A percentile compares a stretch with the other conserved stretches of the same genome.
These are phyloP conservation scores for Suillus sp. DNA, from an alignment of 768 basidiomycete species.

Conservation along the genomic window DNA sequence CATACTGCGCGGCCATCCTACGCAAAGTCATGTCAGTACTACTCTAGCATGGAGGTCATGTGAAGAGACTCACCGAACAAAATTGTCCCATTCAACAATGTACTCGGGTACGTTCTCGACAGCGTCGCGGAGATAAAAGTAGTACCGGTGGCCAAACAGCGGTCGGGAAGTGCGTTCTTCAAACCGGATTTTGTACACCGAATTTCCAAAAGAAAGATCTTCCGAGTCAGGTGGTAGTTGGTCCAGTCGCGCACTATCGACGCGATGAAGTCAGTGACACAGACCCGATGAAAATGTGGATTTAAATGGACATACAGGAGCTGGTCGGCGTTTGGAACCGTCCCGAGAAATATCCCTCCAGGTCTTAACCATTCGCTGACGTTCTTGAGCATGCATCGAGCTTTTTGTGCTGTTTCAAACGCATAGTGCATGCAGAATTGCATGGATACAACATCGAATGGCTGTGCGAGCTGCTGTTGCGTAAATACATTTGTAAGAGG, in stretches of 20 bases:
- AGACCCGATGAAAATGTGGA: neutral
- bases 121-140: conserved; percentile 91
- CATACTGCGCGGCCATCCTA: conserved; percentile 85
- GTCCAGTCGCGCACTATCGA: conserved; percentile 67
- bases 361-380: conserved; percentile 75
- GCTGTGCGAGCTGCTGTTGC: conserved; percentile 56
- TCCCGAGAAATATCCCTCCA: conserved; percentile 96
- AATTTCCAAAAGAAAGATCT: conserved; percentile 86
- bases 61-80: conserved; percentile 63
- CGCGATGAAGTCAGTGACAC: neutral
- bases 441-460: conserved; percentile 96
- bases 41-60: neutral
- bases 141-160: conserved; percentile 89
- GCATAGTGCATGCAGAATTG: conserved; percentile 99
- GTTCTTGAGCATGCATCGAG: conserved; percentile 90
- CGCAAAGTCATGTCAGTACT: conserved; percentile 17
- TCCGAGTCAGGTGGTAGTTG: conserved; percentile 62
- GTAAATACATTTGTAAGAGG: conserved; percentile 71
- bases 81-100: conserved; percentile 93
- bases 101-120: conserved; percentile 98
- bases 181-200: conserved; percentile 87
- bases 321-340: conserved; percentile 86
- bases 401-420: conserved; percentile 88
- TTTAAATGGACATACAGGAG: conserved; percentile 63
- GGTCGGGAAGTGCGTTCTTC: conserved; percentile 64